Base-by-base conservation (phyloP, 2,329 filamentous ascomycete species). In the Sporothrix curviconia region DNA sequence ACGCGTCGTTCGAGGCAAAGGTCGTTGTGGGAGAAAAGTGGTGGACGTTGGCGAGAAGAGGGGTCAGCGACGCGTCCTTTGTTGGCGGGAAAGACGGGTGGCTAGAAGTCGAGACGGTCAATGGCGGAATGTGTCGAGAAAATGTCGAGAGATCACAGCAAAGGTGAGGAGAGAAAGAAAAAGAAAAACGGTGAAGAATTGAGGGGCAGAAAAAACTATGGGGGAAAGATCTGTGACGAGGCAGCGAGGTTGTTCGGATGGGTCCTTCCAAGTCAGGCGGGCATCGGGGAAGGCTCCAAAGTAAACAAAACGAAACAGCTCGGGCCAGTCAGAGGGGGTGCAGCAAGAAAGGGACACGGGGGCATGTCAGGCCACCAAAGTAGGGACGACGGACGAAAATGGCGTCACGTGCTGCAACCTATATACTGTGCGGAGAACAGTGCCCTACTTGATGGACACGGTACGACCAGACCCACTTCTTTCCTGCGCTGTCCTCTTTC, bases 241-340 rank as follows among this genome's bases (percentile, higher is more conserved):
- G 11, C 43, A 43, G 39, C 34, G 49, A 46, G 55, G 57, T 50
- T 57, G 53, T 53, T 30, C 28, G 44, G 30, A 17, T 56, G 28
- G 15, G 40, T 42, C 28, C 39, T 7, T 12, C 28, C 14, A 24
- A 47, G 39, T 46, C 55, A 44, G 34, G 57, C 56, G 49, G 49
- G 50, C 56, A 59, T 59, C 43, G 24, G 49, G 42, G 55, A 58
- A 49, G 51, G 50, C 56, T 50, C 47, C 52, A 62, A 60, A 63
- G 62, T 64, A 64, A 64, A 64, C 62, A 64, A 64, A 61, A 39
- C 50, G 56, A 47, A 57, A 51, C 59, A 51, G 61, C 61, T 63
- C 55, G 60, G 61, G 52, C 61, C 61, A 59, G n/a, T 22, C 25
- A 55, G 47, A 24, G 42, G 37, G 15, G n/a, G 11, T n/a, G 44